Percentiles rank a stretch among this genome's conserved stretches.
These are phyloP conservation scores for Senecio squalidus DNA, from an alignment of 140 eudicot genomes.

Conservation along the genomic window DNA sequence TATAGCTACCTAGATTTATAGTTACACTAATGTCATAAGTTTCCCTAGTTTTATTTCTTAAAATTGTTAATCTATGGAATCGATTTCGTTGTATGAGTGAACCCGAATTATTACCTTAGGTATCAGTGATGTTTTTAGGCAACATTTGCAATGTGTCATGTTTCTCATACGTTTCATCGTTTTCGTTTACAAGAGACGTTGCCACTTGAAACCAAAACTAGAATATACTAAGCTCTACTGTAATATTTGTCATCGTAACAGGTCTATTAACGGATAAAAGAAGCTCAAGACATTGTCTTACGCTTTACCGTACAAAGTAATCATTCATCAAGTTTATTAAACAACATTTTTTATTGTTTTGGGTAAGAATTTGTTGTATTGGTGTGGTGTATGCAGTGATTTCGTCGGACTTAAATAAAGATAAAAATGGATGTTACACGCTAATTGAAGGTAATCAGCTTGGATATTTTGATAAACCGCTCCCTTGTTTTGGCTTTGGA, in stretches of 20 bases:
- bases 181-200: too few species aligned
- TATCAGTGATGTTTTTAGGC: too few species aligned
- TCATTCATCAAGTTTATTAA: background rate
- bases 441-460: conserved; percentile 45
- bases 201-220: too few species aligned
- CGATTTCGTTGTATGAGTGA: too few species aligned
- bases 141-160: too few species aligned
- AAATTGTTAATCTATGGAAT: too few species aligned
- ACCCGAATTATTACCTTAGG: too few species aligned
- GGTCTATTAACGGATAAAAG: conserved; percentile 11
- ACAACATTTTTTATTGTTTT: background rate
- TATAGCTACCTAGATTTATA: too few species aligned
- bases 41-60: too few species aligned
- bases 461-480: conserved; percentile 66
- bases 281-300: conserved; percentile 17
- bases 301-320: conserved; percentile 25
- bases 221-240: too few species aligned
- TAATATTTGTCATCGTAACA: background rate
- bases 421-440: conserved; percentile 39
- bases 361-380: background rate
- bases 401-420: conserved; percentile 24
- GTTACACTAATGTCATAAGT: too few species aligned
- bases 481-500: conserved; percentile 90
- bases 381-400: conserved; percentile 20
- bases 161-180: too few species aligned